These are phyloP conservation scores for Pestalotiopsis sp. DNA, from an alignment of 2,329 filamentous ascomycete species.

Conservation along the genomic window DNA sequence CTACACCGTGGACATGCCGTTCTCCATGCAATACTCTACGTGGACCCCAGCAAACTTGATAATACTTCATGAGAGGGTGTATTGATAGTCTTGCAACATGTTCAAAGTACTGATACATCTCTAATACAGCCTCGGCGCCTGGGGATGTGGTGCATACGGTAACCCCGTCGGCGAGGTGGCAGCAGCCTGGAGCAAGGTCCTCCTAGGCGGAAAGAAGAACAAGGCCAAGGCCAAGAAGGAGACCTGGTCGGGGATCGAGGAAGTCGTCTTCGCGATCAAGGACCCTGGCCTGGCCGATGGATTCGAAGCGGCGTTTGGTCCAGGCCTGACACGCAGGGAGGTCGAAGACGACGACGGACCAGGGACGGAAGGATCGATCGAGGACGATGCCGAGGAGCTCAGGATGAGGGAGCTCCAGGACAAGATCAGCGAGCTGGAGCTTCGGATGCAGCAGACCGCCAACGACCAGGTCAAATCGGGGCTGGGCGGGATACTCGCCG, in stretches of 20 bases:
- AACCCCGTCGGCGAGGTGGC: constrained; percentile 65
- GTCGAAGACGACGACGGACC: constrained; percentile 21
- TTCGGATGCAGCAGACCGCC: constrained; percentile 24
- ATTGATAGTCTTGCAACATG: not conserved
- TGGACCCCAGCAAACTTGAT: too few species aligned
- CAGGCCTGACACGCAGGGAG: constrained; percentile 36
- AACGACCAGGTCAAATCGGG: constrained; percentile 30
- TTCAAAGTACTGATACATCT: not conserved
- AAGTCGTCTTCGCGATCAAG: constrained; percentile 62
- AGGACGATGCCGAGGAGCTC: constrained; percentile 17
- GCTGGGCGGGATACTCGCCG: constrained; percentile 29
- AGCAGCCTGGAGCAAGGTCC: constrained; percentile 52
- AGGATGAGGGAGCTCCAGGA: constrained; percentile 27
- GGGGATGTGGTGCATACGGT: constrained; percentile 67
- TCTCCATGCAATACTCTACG: not conserved
- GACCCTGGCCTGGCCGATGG: constrained; percentile 52
- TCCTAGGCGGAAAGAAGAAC: constrained; percentile 31
- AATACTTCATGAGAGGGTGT: not conserved
- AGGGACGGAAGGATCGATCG: constrained; percentile 13
- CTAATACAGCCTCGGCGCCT: constrained; percentile 53
- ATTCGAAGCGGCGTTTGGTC: constrained; percentile 53
- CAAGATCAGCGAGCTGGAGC: constrained; percentile 32
- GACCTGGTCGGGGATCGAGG: constrained; percentile 47
- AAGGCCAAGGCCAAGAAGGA: constrained; percentile 28
- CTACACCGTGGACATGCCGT: not conserved